Conservation (phyloP, 2,329 filamentous ascomycete genomes). For the Cytospora piceicola region DNA sequence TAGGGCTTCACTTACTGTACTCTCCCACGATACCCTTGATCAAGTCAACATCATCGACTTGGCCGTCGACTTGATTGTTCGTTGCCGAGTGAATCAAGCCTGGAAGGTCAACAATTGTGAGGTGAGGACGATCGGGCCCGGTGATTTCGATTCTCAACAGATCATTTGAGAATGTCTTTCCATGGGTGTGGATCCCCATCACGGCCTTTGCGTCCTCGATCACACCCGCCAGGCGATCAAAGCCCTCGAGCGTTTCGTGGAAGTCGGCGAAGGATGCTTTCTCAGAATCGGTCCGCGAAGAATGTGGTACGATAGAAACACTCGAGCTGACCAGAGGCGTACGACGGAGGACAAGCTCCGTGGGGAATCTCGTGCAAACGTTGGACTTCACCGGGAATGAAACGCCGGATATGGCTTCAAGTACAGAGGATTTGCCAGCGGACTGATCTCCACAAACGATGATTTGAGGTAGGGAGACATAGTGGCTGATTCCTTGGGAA, state of each 20-base stretch:
- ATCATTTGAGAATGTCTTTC: conserved; percentile 47
- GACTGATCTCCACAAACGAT: conserved; percentile 40
- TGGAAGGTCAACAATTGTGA: conserved; percentile 63
- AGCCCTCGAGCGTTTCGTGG: conserved; percentile 27
- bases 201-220: conserved; percentile 44
- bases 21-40: conserved; percentile 52
- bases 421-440: conserved; percentile 44
- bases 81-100: conserved; percentile 55
- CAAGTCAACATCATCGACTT: conserved; percentile 44
- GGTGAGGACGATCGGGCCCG: conserved; percentile 51
- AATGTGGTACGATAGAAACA: conserved; percentile 33
- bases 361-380: conserved; percentile 57
- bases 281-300: conserved; percentile 10
- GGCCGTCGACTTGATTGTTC: conserved; percentile 43
- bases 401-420: conserved; percentile 58
- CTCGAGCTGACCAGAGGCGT: conserved; percentile 36
- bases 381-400: conserved; percentile 55
- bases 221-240: conserved; percentile 39
- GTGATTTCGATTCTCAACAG: conserved; percentile 51
- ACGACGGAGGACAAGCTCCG: conserved; percentile 52
- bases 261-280: conserved; percentile 22
- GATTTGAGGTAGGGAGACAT: conserved; percentile 27
- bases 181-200: conserved; percentile 51
- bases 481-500: conserved; percentile 5
- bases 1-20: conserved; percentile 47